Base-by-base conservation (phyloP, 306 rosid species). In the Fragaria nilgerrensis region DNA sequence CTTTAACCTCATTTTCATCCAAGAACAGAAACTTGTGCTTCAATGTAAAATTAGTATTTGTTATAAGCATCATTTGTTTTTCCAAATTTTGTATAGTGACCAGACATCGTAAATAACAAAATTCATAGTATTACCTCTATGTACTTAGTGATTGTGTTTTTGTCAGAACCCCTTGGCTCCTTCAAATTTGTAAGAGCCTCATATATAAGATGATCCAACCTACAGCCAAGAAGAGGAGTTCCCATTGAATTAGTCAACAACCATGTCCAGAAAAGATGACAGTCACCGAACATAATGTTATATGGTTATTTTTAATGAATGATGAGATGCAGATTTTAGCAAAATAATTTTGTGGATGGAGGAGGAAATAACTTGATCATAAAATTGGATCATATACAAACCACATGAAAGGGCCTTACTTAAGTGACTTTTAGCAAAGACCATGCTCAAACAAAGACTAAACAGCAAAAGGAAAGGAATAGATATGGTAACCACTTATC, bases 101-200 rank as follows among this genome's bases (percentile, higher is more conserved):
- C 58, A 77, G 70, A 23, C 82, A 23, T 52, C 36, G 61, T 59
- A 70, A 27, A 34, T 5, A 27, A 75, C 53, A 77, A 47, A 77
- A 47, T 70, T n/a, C 34, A 83, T 68, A 81, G 49, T 23, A 77
- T 32, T 88, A 94, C 98, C 98, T 94, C 96, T 82, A 94, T 91
- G 75, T 83, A 87, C 84, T 89, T 74, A 76, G 94, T 88, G 86
- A 94, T 90, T 69, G 91, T 84, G 79, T 92, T 92, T 81, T 90
- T 85, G 85, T 91, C 94, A 85, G 97, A 88, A 79, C 97, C 97
- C 90, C 86, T 86, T 48, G 90, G 87, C 85, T 94, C 98, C 92
- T 87, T 91, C 88, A 94, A 77, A 79, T 86, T 94, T 78, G 83
- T 66, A 50, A 94, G 85, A 14, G 98, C 92, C 81, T 88, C 94